Conservation (phyloP, 2,329 filamentous ascomycete species). For the Magnaporthiopsis incrustans region DNA sequence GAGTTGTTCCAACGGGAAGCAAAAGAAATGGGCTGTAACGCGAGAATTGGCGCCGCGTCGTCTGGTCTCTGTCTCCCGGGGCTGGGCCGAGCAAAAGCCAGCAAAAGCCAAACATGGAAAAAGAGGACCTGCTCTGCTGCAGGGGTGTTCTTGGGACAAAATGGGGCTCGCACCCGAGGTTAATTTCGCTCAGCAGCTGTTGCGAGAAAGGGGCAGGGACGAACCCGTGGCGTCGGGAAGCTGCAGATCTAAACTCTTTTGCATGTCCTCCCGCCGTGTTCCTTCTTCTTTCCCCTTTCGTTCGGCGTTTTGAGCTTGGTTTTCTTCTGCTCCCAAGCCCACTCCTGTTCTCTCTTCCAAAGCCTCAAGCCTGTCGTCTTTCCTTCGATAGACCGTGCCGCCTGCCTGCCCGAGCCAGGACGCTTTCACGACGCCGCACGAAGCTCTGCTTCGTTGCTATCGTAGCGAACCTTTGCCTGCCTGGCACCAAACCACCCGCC, state of each 20-base stretch:
- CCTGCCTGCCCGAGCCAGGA: neutral
- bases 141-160: neutral
- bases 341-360: neutral
- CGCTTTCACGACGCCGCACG: neutral
- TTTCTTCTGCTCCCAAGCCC: neutral
- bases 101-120: neutral
- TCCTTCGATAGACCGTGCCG: neutral
- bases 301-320: neutral
- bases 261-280: neutral
- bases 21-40: neutral
- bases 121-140: neutral
- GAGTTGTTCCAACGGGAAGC: neutral
- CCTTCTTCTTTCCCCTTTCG: neutral
- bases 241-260: neutral
- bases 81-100: neutral
- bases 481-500: neutral
- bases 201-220: neutral
- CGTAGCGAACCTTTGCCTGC: neutral
- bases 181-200: neutral
- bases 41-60: neutral
- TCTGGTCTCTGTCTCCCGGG: neutral
- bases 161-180: neutral
- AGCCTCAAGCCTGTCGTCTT: no score
- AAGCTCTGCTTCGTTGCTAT: neutral
- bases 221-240: neutral